Evolutionary conservation across 2,329 filamentous ascomycete genomes (phyloP).

Genomic region (Apiospora arundinis): DNA sequence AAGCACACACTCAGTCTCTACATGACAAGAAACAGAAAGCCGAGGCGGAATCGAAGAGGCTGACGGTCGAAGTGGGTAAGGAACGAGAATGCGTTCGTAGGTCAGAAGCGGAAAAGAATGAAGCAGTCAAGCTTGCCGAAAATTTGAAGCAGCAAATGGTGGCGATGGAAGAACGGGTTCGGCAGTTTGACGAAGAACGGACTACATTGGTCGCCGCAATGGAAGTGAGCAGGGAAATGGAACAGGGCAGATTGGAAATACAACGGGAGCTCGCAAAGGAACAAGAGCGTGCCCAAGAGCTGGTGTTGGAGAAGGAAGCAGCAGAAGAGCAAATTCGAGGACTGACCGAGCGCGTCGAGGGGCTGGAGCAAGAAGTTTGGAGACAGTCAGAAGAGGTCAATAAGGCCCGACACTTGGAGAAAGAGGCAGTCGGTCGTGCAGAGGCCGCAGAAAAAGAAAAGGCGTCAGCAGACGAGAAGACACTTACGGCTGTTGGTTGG

Average conservation of each 20-base stretch:
- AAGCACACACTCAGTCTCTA: slow-evolving; percentile 1
- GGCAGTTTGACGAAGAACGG: neutral
- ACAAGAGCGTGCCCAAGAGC: neutral
- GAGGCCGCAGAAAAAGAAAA: neutral
- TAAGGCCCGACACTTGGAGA: neutral
- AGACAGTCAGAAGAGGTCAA: neutral
- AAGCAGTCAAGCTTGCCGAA: neutral
- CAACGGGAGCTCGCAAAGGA: neutral
- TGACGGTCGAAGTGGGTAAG: neutral
- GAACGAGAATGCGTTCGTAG: neutral
- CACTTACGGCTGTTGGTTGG: neutral
- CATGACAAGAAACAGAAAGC: neutral
- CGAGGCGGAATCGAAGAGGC: neutral
- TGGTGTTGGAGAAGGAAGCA: neutral
- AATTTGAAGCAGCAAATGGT: neutral
- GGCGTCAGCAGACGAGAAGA: neutral
- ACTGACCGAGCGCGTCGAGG: neutral
- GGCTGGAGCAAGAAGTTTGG: neutral
- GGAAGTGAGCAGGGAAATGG: neutral
- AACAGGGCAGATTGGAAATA: neutral
- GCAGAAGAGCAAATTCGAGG: neutral
- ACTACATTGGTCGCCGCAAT: neutral
- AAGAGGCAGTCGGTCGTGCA: neutral
- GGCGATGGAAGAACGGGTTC: neutral
- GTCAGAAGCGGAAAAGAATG: neutral